These are phyloP conservation scores for Alternaria sp. DNA, from an alignment of 2,329 filamentous ascomycete species.

Conservation along the genomic window DNA sequence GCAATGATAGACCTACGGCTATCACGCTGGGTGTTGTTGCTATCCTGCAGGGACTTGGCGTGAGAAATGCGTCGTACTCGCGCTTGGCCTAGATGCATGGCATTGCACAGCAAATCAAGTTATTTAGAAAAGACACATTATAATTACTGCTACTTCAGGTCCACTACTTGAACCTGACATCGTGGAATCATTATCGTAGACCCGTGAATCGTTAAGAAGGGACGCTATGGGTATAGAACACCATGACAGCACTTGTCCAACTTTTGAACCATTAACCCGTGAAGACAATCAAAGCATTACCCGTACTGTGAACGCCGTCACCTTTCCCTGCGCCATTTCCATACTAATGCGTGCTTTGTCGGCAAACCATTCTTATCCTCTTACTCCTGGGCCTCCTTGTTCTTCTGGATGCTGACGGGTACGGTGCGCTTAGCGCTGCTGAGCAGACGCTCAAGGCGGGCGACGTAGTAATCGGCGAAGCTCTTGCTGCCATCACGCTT, in stretches of 20 bases:
- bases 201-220: background rate
- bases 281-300: background rate
- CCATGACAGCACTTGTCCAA: background rate
- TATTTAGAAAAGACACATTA: background rate
- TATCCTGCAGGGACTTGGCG: conserved; percentile 34
- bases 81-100: conserved; percentile 4
- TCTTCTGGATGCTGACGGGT: conserved; percentile 24
- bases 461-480: conserved; percentile 34
- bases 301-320: background rate
- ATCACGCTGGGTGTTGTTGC: conserved; percentile 27
- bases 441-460: conserved; percentile 32
- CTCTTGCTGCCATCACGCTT: conserved; percentile 21
- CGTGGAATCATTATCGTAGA: background rate
- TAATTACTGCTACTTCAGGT: background rate
- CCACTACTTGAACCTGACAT: background rate
- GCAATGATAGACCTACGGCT: conserved; percentile 35
- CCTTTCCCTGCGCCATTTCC: background rate
- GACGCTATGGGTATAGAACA: conserved; percentile 6
- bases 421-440: conserved; percentile 17
- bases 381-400: background rate
- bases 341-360: background rate
- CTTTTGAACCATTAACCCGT: background rate
- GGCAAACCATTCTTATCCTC: background rate
- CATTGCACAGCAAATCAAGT: background rate
- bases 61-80: conserved; percentile 26